A percentile compares a stretch with the other conserved stretches of the same genome.
Conservation (phyloP, 208 protist genomes). For the Histomonas meleagridis region DNA sequence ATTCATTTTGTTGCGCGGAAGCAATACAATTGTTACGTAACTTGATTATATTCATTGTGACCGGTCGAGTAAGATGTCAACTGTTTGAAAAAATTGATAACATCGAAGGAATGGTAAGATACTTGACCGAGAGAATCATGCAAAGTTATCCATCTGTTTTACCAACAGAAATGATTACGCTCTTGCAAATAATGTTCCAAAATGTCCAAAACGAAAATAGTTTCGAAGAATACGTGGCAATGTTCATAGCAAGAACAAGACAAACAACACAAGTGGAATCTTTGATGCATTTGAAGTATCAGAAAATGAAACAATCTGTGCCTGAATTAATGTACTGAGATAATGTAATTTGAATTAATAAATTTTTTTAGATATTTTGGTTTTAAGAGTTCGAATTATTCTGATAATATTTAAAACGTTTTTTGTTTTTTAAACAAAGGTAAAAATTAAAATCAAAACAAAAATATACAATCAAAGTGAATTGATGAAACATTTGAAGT, state of each 20-base stretch:
- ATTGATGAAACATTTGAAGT: too few species aligned
- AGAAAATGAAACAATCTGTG: too few species aligned
- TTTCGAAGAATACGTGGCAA: neutral
- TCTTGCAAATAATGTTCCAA: neutral
- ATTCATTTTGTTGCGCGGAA: neutral
- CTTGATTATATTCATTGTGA: neutral
- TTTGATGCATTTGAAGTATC: neutral
- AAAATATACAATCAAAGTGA: too few species aligned
- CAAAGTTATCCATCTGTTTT: neutral
- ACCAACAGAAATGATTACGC: neutral
- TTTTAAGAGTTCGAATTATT: too few species aligned
- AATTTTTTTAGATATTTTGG: too few species aligned
- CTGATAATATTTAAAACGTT: too few species aligned
- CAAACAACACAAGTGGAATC: neutral
- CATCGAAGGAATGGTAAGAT: neutral
- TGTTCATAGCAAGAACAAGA: neutral
- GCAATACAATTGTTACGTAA: neutral
- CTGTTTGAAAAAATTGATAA: neutral
- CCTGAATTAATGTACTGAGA: too few species aligned
- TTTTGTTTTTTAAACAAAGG: too few species aligned
- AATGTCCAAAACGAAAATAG: neutral
- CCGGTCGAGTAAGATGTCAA: neutral
- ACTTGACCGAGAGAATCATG: neutral
- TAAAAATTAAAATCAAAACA: too few species aligned
- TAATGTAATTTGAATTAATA: too few species aligned